Conservation (phyloP, 768 basidiomycete genomes). For the Leccinum truebloodii region DNA sequence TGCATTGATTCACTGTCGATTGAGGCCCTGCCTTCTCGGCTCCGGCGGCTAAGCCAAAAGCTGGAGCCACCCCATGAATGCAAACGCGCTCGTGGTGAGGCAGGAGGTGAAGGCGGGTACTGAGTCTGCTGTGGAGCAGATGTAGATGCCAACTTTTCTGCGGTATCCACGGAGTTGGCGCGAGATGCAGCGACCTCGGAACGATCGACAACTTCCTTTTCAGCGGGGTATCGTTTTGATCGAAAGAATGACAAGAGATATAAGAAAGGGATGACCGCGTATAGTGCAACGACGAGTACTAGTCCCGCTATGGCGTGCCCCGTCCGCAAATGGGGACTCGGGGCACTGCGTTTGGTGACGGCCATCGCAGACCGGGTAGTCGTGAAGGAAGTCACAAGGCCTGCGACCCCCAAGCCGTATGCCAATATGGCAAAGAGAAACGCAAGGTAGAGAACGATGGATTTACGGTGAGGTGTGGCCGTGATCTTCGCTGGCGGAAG, state of each 20-base stretch:
- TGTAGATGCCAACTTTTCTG: constrained; percentile 41
- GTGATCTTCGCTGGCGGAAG: constrained; percentile 36
- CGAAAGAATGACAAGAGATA: constrained; percentile 33
- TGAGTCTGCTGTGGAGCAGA: constrained; percentile 32
- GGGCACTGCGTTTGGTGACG: constrained; percentile 34
- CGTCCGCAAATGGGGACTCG: constrained; percentile 48
- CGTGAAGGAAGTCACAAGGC: constrained; percentile 63
- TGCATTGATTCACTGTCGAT: constrained; percentile 40
- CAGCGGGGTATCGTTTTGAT: constrained; percentile 11
- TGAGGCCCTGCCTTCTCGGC: constrained; percentile 38
- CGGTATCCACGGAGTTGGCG: constrained; percentile 40
- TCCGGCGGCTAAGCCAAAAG: constrained; percentile 38
- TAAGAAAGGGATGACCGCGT: constrained; percentile 49
- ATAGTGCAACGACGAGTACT: constrained; percentile 62
- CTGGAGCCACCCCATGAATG: constrained; percentile 42
- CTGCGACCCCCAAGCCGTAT: constrained; percentile 63
- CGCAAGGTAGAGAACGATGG: constrained; percentile 37
- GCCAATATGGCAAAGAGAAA: constrained; percentile 44
- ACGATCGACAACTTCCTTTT: constrained; percentile 24
- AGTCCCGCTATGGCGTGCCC: constrained; percentile 66
- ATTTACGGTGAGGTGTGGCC: constrained; percentile 22
- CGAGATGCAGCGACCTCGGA: constrained; percentile 32
- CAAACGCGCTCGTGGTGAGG: constrained; percentile 33
- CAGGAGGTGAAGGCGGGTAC: constrained; percentile 33
- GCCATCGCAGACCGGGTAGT: constrained; percentile 40